These are phyloP conservation scores for Microdochium trichocladiopsis DNA, from an alignment of 2,329 filamentous ascomycete genomes.

Conservation along the genomic window DNA sequence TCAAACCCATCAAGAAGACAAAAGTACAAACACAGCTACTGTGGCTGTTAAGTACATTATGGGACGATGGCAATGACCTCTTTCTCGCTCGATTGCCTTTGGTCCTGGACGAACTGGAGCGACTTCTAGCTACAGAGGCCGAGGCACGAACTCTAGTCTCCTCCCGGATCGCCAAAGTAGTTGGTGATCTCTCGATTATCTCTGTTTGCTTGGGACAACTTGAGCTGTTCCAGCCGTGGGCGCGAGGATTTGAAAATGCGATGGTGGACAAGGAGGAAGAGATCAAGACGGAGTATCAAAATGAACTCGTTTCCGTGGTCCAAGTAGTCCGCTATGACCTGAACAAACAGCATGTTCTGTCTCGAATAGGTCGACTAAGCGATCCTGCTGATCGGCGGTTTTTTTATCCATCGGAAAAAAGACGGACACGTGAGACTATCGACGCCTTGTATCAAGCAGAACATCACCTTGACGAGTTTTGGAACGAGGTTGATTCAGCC, in stretches of 20 bases:
- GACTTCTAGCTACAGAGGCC: slow-evolving; percentile 29
- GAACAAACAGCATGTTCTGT: background rate
- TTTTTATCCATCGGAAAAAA: slow-evolving; percentile 24
- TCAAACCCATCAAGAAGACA: slow-evolving; percentile 8
- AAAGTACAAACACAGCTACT: slow-evolving; percentile 18
- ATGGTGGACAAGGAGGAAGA: slow-evolving; percentile 12
- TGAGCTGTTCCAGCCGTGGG: slow-evolving; percentile 40
- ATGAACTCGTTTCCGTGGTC: background rate
- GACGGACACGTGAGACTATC: slow-evolving; percentile 11
- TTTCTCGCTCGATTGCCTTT: slow-evolving; percentile 23
- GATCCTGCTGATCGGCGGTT: slow-evolving; percentile 32
- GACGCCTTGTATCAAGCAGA: slow-evolving; percentile 12
- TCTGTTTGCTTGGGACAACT: slow-evolving; percentile 35
- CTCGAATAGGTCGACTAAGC: slow-evolving; percentile 13
- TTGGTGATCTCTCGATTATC: slow-evolving; percentile 39
- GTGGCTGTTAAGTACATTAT: slow-evolving; percentile 28
- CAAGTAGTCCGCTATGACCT: background rate
- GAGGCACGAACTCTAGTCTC: slow-evolving; percentile 29
- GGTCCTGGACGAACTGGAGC: slow-evolving; percentile 40
- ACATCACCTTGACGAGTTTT: slow-evolving; percentile 12
- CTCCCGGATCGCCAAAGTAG: slow-evolving; percentile 19
- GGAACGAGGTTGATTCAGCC: slow-evolving; percentile 3
- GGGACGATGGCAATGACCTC: slow-evolving; percentile 23
- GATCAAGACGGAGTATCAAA: slow-evolving; percentile 17
- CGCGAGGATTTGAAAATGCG: slow-evolving; percentile 26